Conservation (phyloP, 352 stramenopile genomes). For the Thalassiosira mediterranea region DNA sequence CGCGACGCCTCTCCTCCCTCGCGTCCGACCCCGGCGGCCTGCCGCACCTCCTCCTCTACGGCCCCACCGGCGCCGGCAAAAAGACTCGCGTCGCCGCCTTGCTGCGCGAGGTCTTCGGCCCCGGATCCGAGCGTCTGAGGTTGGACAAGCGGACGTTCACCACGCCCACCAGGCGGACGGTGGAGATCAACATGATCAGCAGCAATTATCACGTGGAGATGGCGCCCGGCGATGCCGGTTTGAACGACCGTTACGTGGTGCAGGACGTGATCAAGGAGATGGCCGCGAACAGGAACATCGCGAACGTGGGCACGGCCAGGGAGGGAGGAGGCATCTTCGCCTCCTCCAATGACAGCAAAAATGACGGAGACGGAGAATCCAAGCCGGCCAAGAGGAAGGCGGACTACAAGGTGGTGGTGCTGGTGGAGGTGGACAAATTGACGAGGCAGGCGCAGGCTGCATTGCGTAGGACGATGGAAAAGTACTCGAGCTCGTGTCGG, state of each 20-base stretch:
- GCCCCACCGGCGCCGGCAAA: slow-evolving; percentile 96
- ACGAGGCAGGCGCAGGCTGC: slow-evolving; percentile 97
- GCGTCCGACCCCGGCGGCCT: slow-evolving; percentile 77
- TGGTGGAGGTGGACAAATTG: slow-evolving; percentile 97
- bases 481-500: slow-evolving; percentile 93
- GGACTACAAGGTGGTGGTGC: slow-evolving; percentile 91
- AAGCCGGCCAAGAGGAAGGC: slow-evolving; percentile 41
- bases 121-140: slow-evolving; percentile 90
- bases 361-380: slow-evolving; percentile 11
- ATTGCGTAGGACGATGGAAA: slow-evolving; percentile 97
- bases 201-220: slow-evolving; percentile 99
- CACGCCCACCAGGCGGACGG: slow-evolving; percentile 89
- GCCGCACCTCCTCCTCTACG: slow-evolving; percentile 98
- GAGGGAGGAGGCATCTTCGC: slow-evolving; percentile 24
- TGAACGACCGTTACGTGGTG: slow-evolving; percentile 95
- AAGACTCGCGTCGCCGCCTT: slow-evolving; percentile 97
- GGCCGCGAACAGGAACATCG: slow-evolving; percentile 87
- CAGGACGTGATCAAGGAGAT: slow-evolving; percentile 99
- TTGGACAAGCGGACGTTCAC: slow-evolving; percentile 93
- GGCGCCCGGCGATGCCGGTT: slow-evolving; percentile 96
- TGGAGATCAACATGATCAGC: slow-evolving; percentile 97
- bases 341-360: slow-evolving; percentile 10
- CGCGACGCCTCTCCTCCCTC: slow-evolving; percentile 83
- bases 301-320: slow-evolving; percentile 24
- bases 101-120: slow-evolving; percentile 93